These are phyloP conservation scores for Trypanosoma boissoni DNA, from an alignment of 208 protist genomes.

Conservation along the genomic window DNA sequence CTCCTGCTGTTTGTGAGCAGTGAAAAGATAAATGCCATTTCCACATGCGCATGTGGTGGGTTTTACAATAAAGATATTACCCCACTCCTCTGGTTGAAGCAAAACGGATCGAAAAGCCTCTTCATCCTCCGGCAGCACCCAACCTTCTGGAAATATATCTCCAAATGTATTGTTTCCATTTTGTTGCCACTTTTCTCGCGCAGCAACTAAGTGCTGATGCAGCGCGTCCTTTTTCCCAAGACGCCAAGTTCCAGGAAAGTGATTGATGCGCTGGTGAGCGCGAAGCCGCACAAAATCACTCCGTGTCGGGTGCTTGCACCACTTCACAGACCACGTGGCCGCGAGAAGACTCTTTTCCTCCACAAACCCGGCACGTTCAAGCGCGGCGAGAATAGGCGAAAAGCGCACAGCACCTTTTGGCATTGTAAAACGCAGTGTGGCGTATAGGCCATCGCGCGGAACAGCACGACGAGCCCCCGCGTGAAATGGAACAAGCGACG, in stretches of 20 bases:
- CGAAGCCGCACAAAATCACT: conserved; percentile 47
- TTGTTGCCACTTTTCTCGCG: conserved; percentile 19
- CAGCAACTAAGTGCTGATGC: conserved; percentile 42
- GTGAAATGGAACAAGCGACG: not conserved
- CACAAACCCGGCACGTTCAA: conserved; percentile 47
- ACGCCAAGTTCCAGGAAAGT: conserved; percentile 83
- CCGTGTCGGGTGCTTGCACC: conserved; percentile 52
- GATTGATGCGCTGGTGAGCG: conserved; percentile 80
- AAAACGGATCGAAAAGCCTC: conserved; percentile 29
- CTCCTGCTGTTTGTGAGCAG: conserved; percentile 6
- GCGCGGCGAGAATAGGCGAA: conserved; percentile 45
- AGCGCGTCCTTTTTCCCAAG: conserved; percentile 84
- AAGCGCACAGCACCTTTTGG: conserved; percentile 46
- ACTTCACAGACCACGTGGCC: conserved; percentile 55
- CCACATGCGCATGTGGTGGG: conserved; percentile 64
- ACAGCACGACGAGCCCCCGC: not conserved
- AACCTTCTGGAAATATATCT: conserved; percentile 48
- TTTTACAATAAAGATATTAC: conserved; percentile 78
- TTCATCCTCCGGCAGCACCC: conserved; percentile 47
- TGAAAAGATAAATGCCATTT: conserved; percentile 56
- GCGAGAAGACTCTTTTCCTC: conserved; percentile 33
- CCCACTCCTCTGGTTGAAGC: conserved; percentile 15
- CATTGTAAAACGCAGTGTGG: conserved; percentile 41
- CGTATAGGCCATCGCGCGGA: conserved; percentile 23
- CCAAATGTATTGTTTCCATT: conserved; percentile 9